These are phyloP conservation scores for Cryomyces antarcticus DNA, from an alignment of 495 filamentous ascomycete species.

Conservation along the genomic window DNA sequence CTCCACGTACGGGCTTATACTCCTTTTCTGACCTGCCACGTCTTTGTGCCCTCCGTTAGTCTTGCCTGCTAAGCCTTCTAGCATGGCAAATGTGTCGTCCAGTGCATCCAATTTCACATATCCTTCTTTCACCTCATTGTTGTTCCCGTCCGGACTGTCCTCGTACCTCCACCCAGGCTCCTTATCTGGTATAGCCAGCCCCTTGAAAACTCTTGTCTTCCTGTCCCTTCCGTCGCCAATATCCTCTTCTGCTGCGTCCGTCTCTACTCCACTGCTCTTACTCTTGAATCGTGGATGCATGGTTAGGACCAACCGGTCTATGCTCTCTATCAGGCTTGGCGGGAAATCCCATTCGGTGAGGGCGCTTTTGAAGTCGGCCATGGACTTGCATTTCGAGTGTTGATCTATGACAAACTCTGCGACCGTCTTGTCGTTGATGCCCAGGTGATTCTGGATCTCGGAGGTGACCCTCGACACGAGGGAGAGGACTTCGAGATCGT, in stretches of 20 bases:
- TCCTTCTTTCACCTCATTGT: slow-evolving; percentile 8
- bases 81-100: slow-evolving; percentile 81
- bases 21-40: slow-evolving; percentile 41
- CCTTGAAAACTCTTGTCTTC: slow-evolving; percentile 70
- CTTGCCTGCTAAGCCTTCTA: slow-evolving; percentile 72
- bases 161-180: slow-evolving; percentile 37
- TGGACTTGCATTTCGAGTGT: slow-evolving; percentile 49
- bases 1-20: slow-evolving; percentile 46
- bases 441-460: slow-evolving; percentile 84
- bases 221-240: slow-evolving; percentile 23
- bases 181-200: slow-evolving; percentile 72
- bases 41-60: slow-evolving; percentile 19
- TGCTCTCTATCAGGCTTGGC: slow-evolving; percentile 68
- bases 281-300: slow-evolving; percentile 76
- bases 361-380: slow-evolving; percentile 48
- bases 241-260: slow-evolving; percentile 16
- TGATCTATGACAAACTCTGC: slow-evolving; percentile 91
- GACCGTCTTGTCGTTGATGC: slow-evolving; percentile 80
- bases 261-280: slow-evolving; percentile 6
- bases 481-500: slow-evolving; percentile 83
- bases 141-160: slow-evolving; percentile 3
- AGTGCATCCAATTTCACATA: slow-evolving; percentile 38
- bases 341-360: slow-evolving; percentile 71
- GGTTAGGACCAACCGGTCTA: slow-evolving; percentile 69
- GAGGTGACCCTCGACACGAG: slow-evolving; percentile 88